Conservation (phyloP, 441 rosid genomes). For the Capsella rubella region DNA sequence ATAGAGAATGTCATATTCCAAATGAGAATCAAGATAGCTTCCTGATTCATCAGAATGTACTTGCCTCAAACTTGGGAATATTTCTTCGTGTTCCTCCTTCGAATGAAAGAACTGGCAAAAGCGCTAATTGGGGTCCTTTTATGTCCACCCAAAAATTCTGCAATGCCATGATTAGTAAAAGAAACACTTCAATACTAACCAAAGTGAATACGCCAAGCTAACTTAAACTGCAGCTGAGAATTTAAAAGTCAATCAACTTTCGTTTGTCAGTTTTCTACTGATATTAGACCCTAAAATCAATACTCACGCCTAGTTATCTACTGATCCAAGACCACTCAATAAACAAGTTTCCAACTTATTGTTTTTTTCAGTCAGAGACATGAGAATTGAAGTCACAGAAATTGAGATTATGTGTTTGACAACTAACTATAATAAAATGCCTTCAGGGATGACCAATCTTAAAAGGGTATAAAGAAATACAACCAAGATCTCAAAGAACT, state of each 20-base stretch:
- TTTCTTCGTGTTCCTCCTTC: slow-evolving; percentile 92
- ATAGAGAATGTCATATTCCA: background rate
- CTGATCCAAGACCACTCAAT: slow-evolving; percentile 9
- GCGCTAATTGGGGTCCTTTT: slow-evolving; percentile 76
- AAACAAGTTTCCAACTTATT: background rate
- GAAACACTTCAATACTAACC: background rate
- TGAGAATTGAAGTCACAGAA: background rate
- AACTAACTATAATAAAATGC: background rate
- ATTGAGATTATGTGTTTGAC: no score
- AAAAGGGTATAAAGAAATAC: background rate
- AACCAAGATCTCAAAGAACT: slow-evolving; percentile 46
- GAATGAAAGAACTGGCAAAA: slow-evolving; percentile 87
- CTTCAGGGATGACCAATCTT: background rate
- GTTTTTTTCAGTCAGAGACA: background rate
- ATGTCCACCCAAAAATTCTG: slow-evolving; percentile 87
- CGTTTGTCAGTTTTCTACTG: slow-evolving; percentile 6
- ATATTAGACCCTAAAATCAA: background rate
- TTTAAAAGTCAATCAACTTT: background rate
- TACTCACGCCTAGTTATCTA: background rate
- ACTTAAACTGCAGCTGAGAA: background rate
- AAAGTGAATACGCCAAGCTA: background rate
- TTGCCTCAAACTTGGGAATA: slow-evolving; percentile 81
- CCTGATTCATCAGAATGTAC: slow-evolving; percentile 18
- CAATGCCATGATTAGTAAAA: slow-evolving; percentile 16
- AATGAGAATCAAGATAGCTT: background rate